A percentile compares a stretch with the other conserved stretches of the same genome.
Conservation (phyloP, 805 yeast species). For the Yarrowia sp. region DNA sequence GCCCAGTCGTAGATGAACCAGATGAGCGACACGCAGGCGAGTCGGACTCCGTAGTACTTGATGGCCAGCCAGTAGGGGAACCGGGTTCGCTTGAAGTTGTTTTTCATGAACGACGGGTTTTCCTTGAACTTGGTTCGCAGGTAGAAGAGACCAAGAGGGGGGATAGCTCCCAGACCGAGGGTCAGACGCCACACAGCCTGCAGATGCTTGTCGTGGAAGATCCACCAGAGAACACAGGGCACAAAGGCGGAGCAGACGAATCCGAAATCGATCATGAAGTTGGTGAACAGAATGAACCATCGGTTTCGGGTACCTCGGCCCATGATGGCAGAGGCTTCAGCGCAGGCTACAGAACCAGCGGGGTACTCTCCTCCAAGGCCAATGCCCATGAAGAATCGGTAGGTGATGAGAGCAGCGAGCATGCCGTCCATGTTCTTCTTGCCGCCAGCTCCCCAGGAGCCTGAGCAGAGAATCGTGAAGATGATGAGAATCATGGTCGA, state of each 20-base stretch:
- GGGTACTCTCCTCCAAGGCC: slow-evolving; percentile 97
- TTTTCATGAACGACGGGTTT: slow-evolving; percentile 71
- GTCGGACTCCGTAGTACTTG: slow-evolving; percentile 85
- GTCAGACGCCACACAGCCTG: slow-evolving; percentile 91
- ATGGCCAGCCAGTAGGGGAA: slow-evolving; percentile 73
- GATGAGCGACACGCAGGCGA: slow-evolving; percentile 70
- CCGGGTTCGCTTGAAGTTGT: slow-evolving; percentile 66
- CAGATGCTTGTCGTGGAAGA: slow-evolving; percentile 72
- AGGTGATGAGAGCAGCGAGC: slow-evolving; percentile 84
- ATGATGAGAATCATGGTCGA: slow-evolving; percentile 78
- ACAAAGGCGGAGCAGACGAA: slow-evolving; percentile 85
- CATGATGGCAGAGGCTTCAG: slow-evolving; percentile 82
- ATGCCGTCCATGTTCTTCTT: slow-evolving; percentile 66
- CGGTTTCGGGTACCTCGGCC: slow-evolving; percentile 85
- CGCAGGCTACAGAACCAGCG: slow-evolving; percentile 92
- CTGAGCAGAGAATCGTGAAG: slow-evolving; percentile 80
- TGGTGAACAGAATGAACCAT: slow-evolving; percentile 88
- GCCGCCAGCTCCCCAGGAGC: slow-evolving; percentile 83
- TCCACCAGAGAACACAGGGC: slow-evolving; percentile 85
- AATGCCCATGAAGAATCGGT: slow-evolving; percentile 85
- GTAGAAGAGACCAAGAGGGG: slow-evolving; percentile 79
- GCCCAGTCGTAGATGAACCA: slow-evolving; percentile 95
- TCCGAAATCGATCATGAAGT: slow-evolving; percentile 85
- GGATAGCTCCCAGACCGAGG: slow-evolving; percentile 87
- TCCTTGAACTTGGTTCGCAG: slow-evolving; percentile 79